phyloP scores from a whole-genome alignment of 345 rosid species.

The Pistacia vera region DNA sequence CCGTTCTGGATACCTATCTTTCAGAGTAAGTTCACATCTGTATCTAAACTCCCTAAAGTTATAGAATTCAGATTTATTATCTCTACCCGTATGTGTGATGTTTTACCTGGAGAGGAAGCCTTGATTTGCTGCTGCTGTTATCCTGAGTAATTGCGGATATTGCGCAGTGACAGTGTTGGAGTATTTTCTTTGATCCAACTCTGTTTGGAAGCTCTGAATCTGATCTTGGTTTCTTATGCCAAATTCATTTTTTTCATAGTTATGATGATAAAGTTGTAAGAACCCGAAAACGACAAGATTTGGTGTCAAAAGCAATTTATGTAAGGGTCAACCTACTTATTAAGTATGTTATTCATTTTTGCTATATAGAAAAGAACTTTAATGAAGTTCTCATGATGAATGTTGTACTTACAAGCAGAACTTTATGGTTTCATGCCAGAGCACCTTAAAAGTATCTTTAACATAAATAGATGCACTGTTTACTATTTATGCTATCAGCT shows the following conservation, averaged over 20 bases:
- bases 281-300: constrained; percentile 51
- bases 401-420: neutral
- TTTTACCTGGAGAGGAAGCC: neutral
- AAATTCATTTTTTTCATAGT: constrained; percentile 32
- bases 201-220: constrained; percentile 19
- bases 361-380: neutral
- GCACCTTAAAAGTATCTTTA: neutral
- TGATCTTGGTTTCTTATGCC: constrained; percentile 20
- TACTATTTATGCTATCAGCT: neutral
- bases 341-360: neutral
- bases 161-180: neutral
- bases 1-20: constrained; percentile 56
- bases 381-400: neutral
- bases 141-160: neutral
- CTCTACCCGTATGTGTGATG: too few species aligned
- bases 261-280: constrained; percentile 79
- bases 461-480: neutral
- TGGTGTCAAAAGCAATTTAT: constrained; percentile 64
- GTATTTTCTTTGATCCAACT: neutral
- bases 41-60: neutral
- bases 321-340: constrained; percentile 38
- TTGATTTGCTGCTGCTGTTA: constrained; percentile 1
- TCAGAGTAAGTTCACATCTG: constrained; percentile 54
- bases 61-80: too few species aligned
- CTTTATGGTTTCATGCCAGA: neutral